These are phyloP conservation scores for Salvia miltiorrhiza DNA, from an alignment of 257 asterid species.

Conservation along the genomic window DNA sequence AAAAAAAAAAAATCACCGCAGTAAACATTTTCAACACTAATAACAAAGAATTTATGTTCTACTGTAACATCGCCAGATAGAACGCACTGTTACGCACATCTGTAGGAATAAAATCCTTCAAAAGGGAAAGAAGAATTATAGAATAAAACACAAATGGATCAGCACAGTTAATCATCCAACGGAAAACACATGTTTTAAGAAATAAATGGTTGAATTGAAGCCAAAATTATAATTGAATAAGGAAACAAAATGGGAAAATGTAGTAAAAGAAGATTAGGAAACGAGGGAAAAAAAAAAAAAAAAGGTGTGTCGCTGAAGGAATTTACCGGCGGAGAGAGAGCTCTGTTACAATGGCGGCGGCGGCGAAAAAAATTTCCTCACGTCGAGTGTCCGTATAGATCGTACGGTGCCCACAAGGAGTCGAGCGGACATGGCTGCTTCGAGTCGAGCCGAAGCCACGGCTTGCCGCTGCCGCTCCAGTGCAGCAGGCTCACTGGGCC, in stretches of 20 bases:
- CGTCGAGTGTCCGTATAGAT: slow-evolving; percentile 35
- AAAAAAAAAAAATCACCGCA: not conserved
- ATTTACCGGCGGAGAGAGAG: slow-evolving; percentile 48
- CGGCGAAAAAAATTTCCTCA: slow-evolving; percentile 11
- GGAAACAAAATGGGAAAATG: slow-evolving; percentile 15
- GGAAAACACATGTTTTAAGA: slow-evolving; percentile 5
- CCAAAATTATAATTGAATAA: slow-evolving; percentile 22
- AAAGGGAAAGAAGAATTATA: not conserved
- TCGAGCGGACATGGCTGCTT: slow-evolving; percentile 57
- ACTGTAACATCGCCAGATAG: not conserved
- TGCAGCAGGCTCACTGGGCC: slow-evolving; percentile 66
- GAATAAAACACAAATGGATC: slow-evolving; percentile 33
- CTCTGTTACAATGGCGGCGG: slow-evolving; percentile 10
- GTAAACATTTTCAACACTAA: not conserved
- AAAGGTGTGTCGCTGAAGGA: slow-evolving; percentile 16
- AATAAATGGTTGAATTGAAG: slow-evolving; percentile 27
- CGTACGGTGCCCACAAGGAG: slow-evolving; percentile 49
- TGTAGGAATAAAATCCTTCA: slow-evolving; percentile 4
- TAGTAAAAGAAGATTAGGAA: not conserved
- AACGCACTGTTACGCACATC: slow-evolving; percentile 11
- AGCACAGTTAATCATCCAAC: slow-evolving; percentile 24
- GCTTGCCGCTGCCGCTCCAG: slow-evolving; percentile 78
- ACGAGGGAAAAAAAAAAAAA: not conserved
- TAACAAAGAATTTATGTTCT: not conserved
- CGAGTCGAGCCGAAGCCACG: slow-evolving; percentile 61